These are phyloP conservation scores for Reticulascus tulasneorum DNA, from an alignment of 2,329 filamentous ascomycete species.

Conservation along the genomic window DNA sequence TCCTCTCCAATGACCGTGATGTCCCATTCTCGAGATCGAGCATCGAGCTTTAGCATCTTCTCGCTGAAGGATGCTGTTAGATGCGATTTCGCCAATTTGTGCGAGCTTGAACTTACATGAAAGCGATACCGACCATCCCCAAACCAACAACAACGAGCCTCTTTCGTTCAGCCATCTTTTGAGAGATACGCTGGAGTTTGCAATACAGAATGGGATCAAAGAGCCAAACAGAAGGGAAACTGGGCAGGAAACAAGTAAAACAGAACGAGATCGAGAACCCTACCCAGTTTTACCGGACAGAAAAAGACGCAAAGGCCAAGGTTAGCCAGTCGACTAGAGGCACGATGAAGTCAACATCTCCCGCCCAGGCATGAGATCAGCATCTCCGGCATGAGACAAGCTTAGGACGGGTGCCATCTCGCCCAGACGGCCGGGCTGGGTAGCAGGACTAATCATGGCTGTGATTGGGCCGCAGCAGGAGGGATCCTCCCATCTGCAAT, in stretches of 20 bases:
- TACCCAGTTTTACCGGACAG: no score
- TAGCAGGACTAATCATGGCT: no score
- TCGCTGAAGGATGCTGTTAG: constrained; percentile 51
- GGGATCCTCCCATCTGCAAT: no score
- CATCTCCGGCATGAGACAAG: constrained; percentile 9
- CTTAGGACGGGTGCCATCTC: no score
- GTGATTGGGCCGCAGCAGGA: no score
- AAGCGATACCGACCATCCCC: constrained; percentile 88
- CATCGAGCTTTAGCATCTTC: constrained; percentile 82
- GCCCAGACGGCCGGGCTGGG: no score
- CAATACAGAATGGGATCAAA: no score
- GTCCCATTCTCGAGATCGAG: constrained; percentile 69
- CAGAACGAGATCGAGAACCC: no score
- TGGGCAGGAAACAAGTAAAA: no score
- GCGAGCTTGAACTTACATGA: constrained; percentile 60
- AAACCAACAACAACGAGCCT: constrained; percentile 78
- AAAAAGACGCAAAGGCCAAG: constrained; percentile 10
- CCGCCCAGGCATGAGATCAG: constrained; percentile 7
- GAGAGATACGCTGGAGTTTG: constrained; percentile 1
- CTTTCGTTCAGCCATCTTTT: constrained; percentile 50
- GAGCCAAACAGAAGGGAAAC: no score
- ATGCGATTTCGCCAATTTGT: neutral
- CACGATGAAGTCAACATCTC: constrained; percentile 11
- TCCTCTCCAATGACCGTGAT: constrained; percentile 87
- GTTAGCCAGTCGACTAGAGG: no score